These are phyloP conservation scores for Diaporthe citrichinensis DNA, from an alignment of 2,329 filamentous ascomycete species.

Conservation along the genomic window DNA sequence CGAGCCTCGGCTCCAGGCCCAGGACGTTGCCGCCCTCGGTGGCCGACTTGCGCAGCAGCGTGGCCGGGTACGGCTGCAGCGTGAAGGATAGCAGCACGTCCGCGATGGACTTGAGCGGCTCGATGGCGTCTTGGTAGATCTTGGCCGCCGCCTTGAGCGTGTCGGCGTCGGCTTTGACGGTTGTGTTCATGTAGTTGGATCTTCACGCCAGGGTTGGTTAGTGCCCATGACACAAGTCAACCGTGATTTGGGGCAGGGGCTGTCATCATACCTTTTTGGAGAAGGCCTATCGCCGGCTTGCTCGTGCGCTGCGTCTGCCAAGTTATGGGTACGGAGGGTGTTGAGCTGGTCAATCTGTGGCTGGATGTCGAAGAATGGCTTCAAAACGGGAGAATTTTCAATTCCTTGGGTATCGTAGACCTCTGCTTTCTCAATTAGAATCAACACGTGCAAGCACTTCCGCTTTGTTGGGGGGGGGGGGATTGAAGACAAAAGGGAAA, in stretches of 20 bases:
- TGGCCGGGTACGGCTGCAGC: constrained; percentile 11
- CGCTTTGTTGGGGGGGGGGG: not conserved
- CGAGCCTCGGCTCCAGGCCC: not conserved
- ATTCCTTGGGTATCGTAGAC: constrained; percentile 19
- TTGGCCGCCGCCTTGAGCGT: not conserved
- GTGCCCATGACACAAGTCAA: not conserved
- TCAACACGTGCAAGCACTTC: not conserved
- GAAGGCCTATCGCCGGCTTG: not conserved
- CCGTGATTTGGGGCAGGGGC: no score
- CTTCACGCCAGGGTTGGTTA: not conserved
- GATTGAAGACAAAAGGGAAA: not conserved
- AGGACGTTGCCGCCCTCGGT: constrained; percentile 13
- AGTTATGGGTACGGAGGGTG: not conserved
- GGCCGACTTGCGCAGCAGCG: constrained; percentile 9
- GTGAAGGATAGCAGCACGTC: constrained; percentile 10
- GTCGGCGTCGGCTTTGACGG: not conserved
- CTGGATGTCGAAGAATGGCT: constrained; percentile 36
- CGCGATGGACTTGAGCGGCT: not conserved
- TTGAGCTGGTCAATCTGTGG: constrained; percentile 32
- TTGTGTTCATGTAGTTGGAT: not conserved
- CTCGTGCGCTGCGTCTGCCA: constrained; percentile 9
- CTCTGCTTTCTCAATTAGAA: not conserved
- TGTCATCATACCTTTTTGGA: not conserved
- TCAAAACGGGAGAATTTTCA: constrained; percentile 26
- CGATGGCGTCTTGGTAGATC: not conserved